Percentiles rank a stretch among this genome's conserved stretches.
Conservation (phyloP, 257 asterid genomes). For the Solanum pinnatisectum region DNA sequence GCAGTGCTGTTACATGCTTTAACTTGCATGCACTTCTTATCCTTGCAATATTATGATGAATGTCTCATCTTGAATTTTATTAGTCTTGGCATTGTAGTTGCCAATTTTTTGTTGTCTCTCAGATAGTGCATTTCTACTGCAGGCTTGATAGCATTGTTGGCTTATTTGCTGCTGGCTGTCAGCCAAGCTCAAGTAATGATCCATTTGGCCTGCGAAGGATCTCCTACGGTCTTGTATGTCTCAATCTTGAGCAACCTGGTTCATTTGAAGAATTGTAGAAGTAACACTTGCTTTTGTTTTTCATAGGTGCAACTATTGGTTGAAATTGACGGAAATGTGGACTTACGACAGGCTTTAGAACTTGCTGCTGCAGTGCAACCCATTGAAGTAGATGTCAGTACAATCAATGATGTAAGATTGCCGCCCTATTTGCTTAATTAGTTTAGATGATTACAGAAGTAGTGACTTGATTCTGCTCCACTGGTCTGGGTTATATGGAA, state of each 20-base stretch:
- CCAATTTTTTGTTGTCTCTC: not conserved
- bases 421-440: not conserved
- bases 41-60: not conserved
- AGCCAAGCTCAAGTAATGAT: constrained; percentile 78
- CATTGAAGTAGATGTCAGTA: constrained; percentile 46
- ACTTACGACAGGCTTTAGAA: constrained; percentile 61
- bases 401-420: constrained; percentile 57
- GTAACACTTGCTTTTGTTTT: constrained; percentile 15
- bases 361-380: constrained; percentile 95
- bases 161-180: constrained; percentile 97
- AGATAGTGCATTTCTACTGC: constrained; percentile 12
- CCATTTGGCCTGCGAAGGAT: constrained; percentile 95
- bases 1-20: not conserved
- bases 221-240: constrained; percentile 86
- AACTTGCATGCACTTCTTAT: not conserved
- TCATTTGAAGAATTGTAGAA: not conserved
- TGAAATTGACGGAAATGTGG: constrained; percentile 62
- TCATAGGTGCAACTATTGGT: constrained; percentile 82
- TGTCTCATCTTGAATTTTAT: not conserved
- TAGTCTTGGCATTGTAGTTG: not conserved
- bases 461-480: not conserved
- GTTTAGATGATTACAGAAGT: not conserved
- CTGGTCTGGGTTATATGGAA: not conserved
- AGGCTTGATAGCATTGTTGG: constrained; percentile 97
- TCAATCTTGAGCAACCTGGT: not conserved